phyloP scores from a whole-genome alignment of 2,329 filamentous ascomycete genomes.

The Teratosphaeria viscida region DNA sequence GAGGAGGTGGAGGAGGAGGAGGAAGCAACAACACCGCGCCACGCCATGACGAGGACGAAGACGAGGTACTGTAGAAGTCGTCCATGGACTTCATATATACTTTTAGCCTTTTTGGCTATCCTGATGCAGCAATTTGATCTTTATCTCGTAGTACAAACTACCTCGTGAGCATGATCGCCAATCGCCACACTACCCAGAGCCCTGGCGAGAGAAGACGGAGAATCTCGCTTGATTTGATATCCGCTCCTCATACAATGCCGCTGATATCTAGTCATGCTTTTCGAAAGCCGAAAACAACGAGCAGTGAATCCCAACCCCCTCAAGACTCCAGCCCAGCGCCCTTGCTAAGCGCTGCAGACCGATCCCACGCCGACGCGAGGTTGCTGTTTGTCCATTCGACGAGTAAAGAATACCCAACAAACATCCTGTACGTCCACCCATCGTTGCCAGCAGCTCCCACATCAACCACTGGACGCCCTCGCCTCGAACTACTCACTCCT shows the following conservation, averaged over 20 bases:
- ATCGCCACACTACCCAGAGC: no score
- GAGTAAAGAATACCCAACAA: neutral
- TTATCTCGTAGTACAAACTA: no score
- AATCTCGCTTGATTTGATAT: no score
- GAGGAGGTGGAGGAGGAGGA: no score
- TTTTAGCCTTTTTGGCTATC: no score
- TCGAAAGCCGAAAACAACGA: neutral
- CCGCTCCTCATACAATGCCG: no score
- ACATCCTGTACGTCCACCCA: neutral
- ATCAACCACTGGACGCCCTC: neutral
- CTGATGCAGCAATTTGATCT: no score
- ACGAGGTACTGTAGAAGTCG: neutral
- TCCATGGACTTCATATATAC: no score
- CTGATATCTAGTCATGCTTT: neutral
- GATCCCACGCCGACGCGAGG: neutral
- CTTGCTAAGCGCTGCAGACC: neutral
- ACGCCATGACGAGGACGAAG: neutral
- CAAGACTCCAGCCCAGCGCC: neutral
- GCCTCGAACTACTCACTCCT: conserved; percentile 9
- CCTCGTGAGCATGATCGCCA: no score
- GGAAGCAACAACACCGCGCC: no score
- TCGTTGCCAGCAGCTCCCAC: neutral
- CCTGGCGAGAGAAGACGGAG: no score
- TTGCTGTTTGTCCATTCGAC: no score
- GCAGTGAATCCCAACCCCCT: neutral